phyloP scores from a whole-genome alignment of 495 filamentous ascomycete genomes.

The Aspergillus steynii region DNA sequence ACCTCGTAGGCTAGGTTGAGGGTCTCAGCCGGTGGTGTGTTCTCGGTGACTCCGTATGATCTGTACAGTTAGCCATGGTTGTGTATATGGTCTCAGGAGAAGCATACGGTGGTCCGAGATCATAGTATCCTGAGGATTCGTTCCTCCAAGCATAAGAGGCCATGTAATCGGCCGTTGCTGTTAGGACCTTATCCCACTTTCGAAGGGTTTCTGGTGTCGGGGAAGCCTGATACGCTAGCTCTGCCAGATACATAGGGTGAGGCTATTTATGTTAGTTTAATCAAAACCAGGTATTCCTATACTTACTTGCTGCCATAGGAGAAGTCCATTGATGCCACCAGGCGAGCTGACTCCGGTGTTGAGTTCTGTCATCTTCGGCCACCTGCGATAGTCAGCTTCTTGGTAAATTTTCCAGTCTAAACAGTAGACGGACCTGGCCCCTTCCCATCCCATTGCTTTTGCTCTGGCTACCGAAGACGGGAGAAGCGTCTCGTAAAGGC shows the following conservation, averaged over 20 bases:
- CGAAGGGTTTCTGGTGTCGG: conserved; percentile 11
- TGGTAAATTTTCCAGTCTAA: neutral
- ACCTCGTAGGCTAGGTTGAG: conserved; percentile 20
- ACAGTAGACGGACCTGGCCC: conserved; percentile 8
- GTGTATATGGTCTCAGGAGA: neutral
- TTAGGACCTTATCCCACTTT: conserved; percentile 16
- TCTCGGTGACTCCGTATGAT: conserved; percentile 20
- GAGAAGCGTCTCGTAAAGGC: conserved; percentile 14
- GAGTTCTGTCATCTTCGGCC: conserved; percentile 21
- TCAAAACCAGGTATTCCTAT: neutral
- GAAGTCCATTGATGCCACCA: conserved; percentile 17
- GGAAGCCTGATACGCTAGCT: conserved; percentile 16
- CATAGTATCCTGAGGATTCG: conserved; percentile 16
- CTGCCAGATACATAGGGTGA: conserved; percentile 21
- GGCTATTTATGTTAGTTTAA: conserved; percentile 7
- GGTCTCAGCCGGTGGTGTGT: conserved; percentile 15
- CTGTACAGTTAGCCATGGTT: neutral
- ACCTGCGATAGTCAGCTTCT: conserved; percentile 5
- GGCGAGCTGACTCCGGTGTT: conserved; percentile 17
- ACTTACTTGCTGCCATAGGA: conserved; percentile 21
- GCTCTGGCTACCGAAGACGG: conserved; percentile 15
- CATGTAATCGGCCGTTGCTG: conserved; percentile 19
- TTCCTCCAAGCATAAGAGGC: conserved; percentile 20
- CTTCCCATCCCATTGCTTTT: conserved; percentile 20
- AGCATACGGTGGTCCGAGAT: conserved; percentile 20